Evolutionary conservation across 140 eudicot genomes (phyloP), one percentile per base, ranked within the genome.

Genomic region (Senecio squalidus): DNA sequence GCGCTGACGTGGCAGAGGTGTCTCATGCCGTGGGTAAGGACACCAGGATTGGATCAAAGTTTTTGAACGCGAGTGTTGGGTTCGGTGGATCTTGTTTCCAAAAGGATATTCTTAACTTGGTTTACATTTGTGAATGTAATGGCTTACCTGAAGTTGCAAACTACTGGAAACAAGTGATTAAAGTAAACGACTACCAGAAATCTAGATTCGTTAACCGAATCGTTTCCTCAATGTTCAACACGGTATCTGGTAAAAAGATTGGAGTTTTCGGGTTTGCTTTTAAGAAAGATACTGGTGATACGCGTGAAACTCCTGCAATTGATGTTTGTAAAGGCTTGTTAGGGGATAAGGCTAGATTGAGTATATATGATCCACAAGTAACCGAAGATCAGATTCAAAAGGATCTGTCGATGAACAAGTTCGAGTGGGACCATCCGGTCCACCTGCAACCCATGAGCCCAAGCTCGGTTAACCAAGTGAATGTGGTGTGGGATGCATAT

Each of bases 51-150:
- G 81, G 92, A 14, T 55, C 74, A 1, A 83, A 83, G 63, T 83
- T 83, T 17, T 71, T 83, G 29, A 83, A 72, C 48, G 76, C 92
- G 0, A 83, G 92, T 39, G 92, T 83, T 33, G 92, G 92, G 1
- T 83, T 79, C 18, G 86, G 89, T 27, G 89, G 89, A 14, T 81
- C 88, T 2, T 81, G 88, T 45, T 81, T 81, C 78, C 88, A 81
- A 21, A 82, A 82, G 58, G 90, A 82, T 45, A 83, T 83, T 16
- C 83, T 83, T 14, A 83, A 83, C 61, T 45, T 79, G 55, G 81
- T 83, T 22, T 83, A 83, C 79, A 83, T 83, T 23, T 83, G 91
- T 21, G 86, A 82, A 73, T 78, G 89, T 60, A 82, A 78, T 52
- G 84, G 84, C 39, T 52, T 82, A 28, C 64, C 73, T 1, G 84